phyloP scores from a whole-genome alignment of 1,284 basidiomycete species.

The Agroathelia rolfsii region DNA sequence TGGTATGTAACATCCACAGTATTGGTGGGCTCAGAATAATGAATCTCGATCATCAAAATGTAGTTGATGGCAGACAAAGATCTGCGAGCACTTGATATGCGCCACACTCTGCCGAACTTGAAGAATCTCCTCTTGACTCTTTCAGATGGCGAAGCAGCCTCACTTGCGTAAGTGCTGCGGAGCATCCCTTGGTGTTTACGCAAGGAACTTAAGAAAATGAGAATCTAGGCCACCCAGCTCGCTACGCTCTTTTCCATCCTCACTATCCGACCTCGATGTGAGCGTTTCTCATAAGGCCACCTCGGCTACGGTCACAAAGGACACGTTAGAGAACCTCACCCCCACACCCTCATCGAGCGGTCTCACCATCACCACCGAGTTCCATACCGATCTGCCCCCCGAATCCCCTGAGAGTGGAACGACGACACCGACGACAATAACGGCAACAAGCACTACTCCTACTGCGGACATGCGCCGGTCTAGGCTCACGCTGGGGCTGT shows the following conservation, averaged over 20 bases:
- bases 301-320: constrained; percentile 13
- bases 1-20: too few species aligned
- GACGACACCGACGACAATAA: constrained; percentile 37
- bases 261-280: constrained; percentile 20
- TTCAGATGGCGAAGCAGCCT: constrained; percentile 51
- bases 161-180: constrained; percentile 31
- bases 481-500: constrained; percentile 44
- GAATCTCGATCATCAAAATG: too few species aligned
- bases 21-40: too few species aligned
- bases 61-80: constrained; percentile 87
- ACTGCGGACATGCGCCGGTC: constrained; percentile 29
- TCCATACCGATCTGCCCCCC: constrained; percentile 15
- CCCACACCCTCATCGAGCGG: constrained; percentile 22
- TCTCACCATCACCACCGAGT: constrained; percentile 27
- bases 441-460: constrained; percentile 19
- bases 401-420: constrained; percentile 37
- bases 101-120: constrained; percentile 93
- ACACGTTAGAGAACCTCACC: constrained; percentile 16
- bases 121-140: constrained; percentile 89
- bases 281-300: constrained; percentile 25
- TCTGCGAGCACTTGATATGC: constrained; percentile 82
- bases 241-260: not conserved
- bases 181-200: constrained; percentile 11
- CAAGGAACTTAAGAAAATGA: constrained; percentile 12
- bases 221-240: constrained; percentile 17